These are phyloP conservation scores for Casuarina cunninghamiana DNA, from an alignment of 306 rosid species.

Conservation along the genomic window DNA sequence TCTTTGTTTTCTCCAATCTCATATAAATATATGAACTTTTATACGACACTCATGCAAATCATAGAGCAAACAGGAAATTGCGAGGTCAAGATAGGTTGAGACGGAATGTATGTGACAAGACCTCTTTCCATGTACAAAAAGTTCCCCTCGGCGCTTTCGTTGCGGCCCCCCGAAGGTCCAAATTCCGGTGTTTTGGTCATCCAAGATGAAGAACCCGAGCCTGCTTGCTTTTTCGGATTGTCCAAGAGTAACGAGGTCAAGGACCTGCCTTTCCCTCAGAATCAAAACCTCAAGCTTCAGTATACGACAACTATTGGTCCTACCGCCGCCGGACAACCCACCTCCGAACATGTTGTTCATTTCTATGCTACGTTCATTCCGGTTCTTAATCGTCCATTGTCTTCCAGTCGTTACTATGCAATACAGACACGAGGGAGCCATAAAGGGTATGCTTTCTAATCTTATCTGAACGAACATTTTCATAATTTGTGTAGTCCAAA, in stretches of 20 bases:
- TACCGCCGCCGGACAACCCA: neutral
- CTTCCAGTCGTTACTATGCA: constrained; percentile 65
- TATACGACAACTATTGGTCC: neutral
- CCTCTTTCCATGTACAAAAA: constrained; percentile 22
- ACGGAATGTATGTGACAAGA: constrained; percentile 38
- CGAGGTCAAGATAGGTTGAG: neutral
- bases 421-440: constrained; percentile 43
- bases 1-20: no score
- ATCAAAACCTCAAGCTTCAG: constrained; percentile 27
- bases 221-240: constrained; percentile 24
- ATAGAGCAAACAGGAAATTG: neutral
- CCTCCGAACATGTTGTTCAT: constrained; percentile 2
- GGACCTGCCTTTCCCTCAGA: constrained; percentile 40
- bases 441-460: constrained; percentile 57
- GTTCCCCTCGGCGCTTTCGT: constrained; percentile 20
- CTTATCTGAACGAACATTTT: neutral
- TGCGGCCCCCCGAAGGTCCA: constrained; percentile 34
- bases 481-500: neutral
- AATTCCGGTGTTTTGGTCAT: constrained; percentile 38
- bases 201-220: constrained; percentile 30
- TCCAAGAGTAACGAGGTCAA: neutral
- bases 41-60: no score
- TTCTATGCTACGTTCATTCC: constrained; percentile 63
- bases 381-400: constrained; percentile 61
- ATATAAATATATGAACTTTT: no score